Percentiles rank a stretch among this genome's conserved stretches.
phyloP scores from a whole-genome alignment of 805 yeast species.

The Saccharomycopsis selenospora region DNA sequence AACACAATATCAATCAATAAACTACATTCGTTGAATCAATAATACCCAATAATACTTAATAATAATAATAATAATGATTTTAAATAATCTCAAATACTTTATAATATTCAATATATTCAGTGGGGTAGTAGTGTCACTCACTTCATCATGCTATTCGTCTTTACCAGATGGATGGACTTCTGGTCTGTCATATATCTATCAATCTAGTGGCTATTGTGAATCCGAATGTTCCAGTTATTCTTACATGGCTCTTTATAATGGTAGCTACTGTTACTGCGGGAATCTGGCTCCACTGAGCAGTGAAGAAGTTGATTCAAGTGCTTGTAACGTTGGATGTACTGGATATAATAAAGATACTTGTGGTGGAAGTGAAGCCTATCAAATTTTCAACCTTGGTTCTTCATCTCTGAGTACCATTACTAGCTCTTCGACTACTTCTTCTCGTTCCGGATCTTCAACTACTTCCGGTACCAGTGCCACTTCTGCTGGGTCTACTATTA shows the following conservation, averaged over 20 bases:
- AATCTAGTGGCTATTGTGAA: constrained; percentile 30
- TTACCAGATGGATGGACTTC: constrained; percentile 27
- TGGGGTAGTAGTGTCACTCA: not conserved
- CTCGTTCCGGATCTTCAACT: constrained; percentile 3
- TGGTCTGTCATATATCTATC: constrained; percentile 27
- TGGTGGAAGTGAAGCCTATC: constrained; percentile 33
- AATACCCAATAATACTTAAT: not conserved
- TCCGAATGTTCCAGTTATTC: constrained; percentile 30
- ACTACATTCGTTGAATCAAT: too few relatives aligned
- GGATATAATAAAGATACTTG: constrained; percentile 33
- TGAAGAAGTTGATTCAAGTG: constrained; percentile 13
- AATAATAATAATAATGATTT: not conserved
- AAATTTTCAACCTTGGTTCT: constrained; percentile 1
- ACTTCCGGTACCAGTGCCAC: constrained; percentile 1
- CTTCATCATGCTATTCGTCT: constrained; percentile 28
- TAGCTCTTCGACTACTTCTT: not conserved
- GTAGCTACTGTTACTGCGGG: constrained; percentile 35
- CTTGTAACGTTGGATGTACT: constrained; percentile 30
- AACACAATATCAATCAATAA: too few relatives aligned
- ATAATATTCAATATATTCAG: not conserved
- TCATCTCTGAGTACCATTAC: not conserved
- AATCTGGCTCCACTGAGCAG: constrained; percentile 17
- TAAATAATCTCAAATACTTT: not conserved
- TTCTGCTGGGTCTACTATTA: not conserved
- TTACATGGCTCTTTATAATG: constrained; percentile 34